phyloP scores from a whole-genome alignment of 257 asterid species.

The Solanum tarijense region DNA sequence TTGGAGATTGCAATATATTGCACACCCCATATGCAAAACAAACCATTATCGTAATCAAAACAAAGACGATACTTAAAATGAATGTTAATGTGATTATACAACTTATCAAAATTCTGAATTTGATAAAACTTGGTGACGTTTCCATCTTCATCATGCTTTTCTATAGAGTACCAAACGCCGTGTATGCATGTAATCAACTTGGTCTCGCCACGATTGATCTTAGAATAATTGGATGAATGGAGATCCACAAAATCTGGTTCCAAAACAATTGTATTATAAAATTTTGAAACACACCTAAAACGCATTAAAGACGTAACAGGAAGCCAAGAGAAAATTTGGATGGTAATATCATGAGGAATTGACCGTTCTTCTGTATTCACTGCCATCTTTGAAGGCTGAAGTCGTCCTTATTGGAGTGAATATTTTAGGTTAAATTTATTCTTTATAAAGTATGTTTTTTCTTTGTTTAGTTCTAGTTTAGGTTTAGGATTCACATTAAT shows the following conservation, averaged over 20 bases:
- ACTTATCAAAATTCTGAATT: background rate
- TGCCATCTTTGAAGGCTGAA: background rate
- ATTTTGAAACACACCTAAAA: background rate
- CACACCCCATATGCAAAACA: background rate
- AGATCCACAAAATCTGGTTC: background rate
- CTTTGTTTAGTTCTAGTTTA: no score
- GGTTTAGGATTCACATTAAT: background rate
- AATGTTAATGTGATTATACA: background rate
- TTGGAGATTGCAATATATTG: background rate
- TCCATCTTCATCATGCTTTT: background rate
- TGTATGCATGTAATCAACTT: background rate
- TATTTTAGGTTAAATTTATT: no score
- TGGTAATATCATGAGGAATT: background rate
- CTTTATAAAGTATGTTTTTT: background rate
- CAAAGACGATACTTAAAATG: background rate
- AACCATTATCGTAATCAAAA: background rate
- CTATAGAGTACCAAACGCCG: background rate
- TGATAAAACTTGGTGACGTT: background rate
- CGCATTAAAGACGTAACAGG: background rate
- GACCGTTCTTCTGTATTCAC: background rate
- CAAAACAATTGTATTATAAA: background rate
- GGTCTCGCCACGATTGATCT: background rate
- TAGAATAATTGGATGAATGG: background rate
- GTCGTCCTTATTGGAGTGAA: background rate
- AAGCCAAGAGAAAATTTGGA: background rate